phyloP scores from a whole-genome alignment of 2,329 filamentous ascomycete genomes.

The Penicillium sclerotigenum region DNA sequence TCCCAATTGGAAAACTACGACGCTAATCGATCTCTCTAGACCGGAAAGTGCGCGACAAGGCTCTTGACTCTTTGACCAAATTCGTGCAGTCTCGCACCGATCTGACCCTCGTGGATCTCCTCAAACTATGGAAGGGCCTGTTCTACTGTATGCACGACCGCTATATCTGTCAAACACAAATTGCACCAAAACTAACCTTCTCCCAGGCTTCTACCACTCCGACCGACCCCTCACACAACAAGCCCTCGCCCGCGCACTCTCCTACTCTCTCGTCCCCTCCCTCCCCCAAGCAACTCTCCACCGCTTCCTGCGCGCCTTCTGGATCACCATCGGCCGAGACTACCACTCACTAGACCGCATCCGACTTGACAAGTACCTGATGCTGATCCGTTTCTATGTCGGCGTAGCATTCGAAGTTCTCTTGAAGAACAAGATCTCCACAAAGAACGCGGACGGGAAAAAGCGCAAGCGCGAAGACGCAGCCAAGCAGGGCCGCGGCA shows the following conservation, averaged over 20 bases:
- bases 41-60: constrained; percentile 71
- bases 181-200: not conserved
- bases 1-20: not conserved
- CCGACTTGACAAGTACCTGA: constrained; percentile 88
- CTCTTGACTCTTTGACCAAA: constrained; percentile 70
- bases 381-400: constrained; percentile 76
- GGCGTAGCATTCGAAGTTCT: constrained; percentile 61
- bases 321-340: constrained; percentile 66
- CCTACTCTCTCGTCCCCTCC: constrained; percentile 60
- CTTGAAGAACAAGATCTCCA: constrained; percentile 27
- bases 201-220: constrained; percentile 79
- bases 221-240: constrained; percentile 87
- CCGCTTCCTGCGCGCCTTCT: constrained; percentile 62
- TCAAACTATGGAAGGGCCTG: constrained; percentile 92
- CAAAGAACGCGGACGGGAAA: constrained; percentile 20
- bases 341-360: constrained; percentile 70
- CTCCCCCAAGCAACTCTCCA: constrained; percentile 51
- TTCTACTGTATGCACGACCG: constrained; percentile 64
- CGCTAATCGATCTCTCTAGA: constrained; percentile 52
- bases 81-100: constrained; percentile 67
- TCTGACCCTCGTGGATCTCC: constrained; percentile 66
- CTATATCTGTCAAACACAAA: not conserved
- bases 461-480: constrained; percentile 34
- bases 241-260: constrained; percentile 73
- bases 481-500: constrained; percentile 23